Evolutionary conservation across 2,329 filamentous ascomycete genomes (phyloP).

Genomic region (Dactylellina parvicollis): DNA sequence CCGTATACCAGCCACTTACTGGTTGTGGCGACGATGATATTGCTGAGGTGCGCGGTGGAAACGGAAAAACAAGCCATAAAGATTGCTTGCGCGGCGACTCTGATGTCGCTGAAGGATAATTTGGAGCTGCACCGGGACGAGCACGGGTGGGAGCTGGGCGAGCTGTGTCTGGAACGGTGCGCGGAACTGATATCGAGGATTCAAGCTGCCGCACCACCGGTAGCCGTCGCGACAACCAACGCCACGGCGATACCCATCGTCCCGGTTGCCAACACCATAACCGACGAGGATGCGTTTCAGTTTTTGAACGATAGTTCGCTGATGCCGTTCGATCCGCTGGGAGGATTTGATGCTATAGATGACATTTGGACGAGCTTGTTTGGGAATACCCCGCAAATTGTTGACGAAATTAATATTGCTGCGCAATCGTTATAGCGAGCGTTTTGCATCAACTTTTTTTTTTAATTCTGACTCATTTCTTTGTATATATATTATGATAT

Average conservation of each 20-base stretch:
- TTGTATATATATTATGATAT: not conserved
- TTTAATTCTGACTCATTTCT: not conserved
- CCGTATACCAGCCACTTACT: slow-evolving; percentile 65
- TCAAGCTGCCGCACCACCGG: slow-evolving; percentile 15
- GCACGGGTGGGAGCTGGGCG: slow-evolving; percentile 42
- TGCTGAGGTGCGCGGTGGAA: slow-evolving; percentile 65
- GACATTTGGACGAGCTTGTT: slow-evolving; percentile 52
- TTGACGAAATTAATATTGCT: slow-evolving; percentile 9
- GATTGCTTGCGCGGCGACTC: slow-evolving; percentile 29
- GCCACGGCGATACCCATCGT: not conserved
- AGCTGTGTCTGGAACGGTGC: slow-evolving; percentile 43
- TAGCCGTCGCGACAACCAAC: not conserved
- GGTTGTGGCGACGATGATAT: slow-evolving; percentile 66
- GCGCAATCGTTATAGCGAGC: slow-evolving; percentile 17
- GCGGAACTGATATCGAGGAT: slow-evolving; percentile 47
- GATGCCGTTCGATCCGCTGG: slow-evolving; percentile 49
- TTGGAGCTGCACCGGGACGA: slow-evolving; percentile 41
- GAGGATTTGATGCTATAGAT: slow-evolving; percentile 52
- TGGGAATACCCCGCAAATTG: slow-evolving; percentile 29
- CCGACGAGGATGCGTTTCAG: slow-evolving; percentile 46
- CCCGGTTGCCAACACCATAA: not conserved
- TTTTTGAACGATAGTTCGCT: slow-evolving; percentile 40
- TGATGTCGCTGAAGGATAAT: slow-evolving; percentile 41
- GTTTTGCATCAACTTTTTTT: not conserved
- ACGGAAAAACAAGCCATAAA: slow-evolving; percentile 60